Evolutionary conservation across 2,329 filamentous ascomycete genomes (phyloP).

Genomic region (Aureobasidium subglaciale): DNA sequence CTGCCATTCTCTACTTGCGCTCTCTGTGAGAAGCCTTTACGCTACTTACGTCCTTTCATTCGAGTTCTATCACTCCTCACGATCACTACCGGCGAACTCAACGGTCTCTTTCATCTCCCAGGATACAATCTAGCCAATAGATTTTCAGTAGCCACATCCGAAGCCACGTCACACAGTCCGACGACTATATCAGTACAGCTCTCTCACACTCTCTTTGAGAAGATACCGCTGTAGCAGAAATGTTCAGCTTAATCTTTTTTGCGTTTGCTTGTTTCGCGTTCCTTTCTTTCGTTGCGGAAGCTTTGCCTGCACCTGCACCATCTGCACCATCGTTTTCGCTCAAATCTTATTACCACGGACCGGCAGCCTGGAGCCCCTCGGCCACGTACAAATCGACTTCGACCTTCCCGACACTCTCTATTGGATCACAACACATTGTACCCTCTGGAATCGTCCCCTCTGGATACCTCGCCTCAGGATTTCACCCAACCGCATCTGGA

Average conservation of each 20-base stretch:
- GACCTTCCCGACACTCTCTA: slow-evolving; percentile 7
- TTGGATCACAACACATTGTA: slow-evolving; percentile 8
- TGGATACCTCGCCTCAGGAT: slow-evolving; percentile 12
- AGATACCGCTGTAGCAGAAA: slow-evolving; percentile 13
- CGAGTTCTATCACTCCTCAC: slow-evolving; percentile 9
- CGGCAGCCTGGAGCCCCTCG: slow-evolving; percentile 11
- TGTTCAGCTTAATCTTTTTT: slow-evolving; percentile 14
- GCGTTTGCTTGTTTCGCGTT: slow-evolving; percentile 14
- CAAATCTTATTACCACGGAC: slow-evolving; percentile 10
- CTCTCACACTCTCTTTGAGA: slow-evolving; percentile 2
- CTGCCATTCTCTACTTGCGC: slow-evolving; percentile 14
- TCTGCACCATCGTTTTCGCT: slow-evolving; percentile 5
- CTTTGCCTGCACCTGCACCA: slow-evolving; percentile 13
- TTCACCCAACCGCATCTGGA: slow-evolving; percentile 15
- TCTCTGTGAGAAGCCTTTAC: slow-evolving; percentile 15
- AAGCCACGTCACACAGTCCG: background rate
- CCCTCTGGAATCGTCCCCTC: slow-evolving; percentile 9
- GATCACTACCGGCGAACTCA: slow-evolving; percentile 37
- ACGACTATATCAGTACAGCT: slow-evolving; percentile 9
- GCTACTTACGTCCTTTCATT: slow-evolving; percentile 14
- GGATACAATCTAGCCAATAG: slow-evolving; percentile 14
- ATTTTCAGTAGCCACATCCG: slow-evolving; percentile 12
- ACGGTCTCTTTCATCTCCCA: slow-evolving; percentile 37
- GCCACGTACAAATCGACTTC: slow-evolving; percentile 14
- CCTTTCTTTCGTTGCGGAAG: slow-evolving; percentile 6